These are phyloP conservation scores for Xylaria sp. DNA, from an alignment of 2,329 filamentous ascomycete species.

Conservation along the genomic window DNA sequence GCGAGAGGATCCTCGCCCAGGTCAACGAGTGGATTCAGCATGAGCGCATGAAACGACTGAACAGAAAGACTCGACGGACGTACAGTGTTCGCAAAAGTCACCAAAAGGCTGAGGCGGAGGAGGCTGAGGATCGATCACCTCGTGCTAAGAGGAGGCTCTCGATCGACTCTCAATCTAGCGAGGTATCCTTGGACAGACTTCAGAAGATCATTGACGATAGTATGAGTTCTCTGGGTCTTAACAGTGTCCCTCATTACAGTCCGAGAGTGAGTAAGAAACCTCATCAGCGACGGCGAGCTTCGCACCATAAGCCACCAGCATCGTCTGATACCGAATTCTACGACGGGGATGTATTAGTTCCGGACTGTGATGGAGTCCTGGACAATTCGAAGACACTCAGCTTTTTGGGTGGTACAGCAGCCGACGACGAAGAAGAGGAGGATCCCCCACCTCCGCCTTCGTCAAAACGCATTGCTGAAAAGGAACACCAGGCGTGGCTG, in stretches of 20 bases:
- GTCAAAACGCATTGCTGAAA: constrained; percentile 47
- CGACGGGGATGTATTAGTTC: constrained; percentile 78
- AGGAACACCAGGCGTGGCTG: constrained; percentile 74
- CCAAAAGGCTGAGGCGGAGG: constrained; percentile 20
- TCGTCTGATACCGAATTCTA: constrained; percentile 83
- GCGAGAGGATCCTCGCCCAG: constrained; percentile 62
- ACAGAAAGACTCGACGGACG: constrained; percentile 46
- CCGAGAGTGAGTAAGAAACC: constrained; percentile 41
- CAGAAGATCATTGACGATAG: constrained; percentile 73
- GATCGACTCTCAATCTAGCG: constrained; percentile 60
- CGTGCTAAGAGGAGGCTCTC: constrained; percentile 43
- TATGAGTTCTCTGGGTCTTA: constrained; percentile 50
- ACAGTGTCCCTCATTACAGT: constrained; percentile 39
- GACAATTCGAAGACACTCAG: constrained; percentile 88
- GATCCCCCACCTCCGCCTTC: constrained; percentile 29
- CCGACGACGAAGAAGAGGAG: constrained; percentile 34
- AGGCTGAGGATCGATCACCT: constrained; percentile 9
- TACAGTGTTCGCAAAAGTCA: constrained; percentile 38
- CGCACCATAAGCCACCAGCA: constrained; percentile 39
- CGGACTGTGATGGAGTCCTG: constrained; percentile 74
- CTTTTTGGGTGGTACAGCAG: constrained; percentile 55
- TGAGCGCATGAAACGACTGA: constrained; percentile 64
- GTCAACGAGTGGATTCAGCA: constrained; percentile 78
- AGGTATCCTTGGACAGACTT: constrained; percentile 71
- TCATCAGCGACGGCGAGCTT: constrained; percentile 32